phyloP scores from a whole-genome alignment of 495 filamentous ascomycete genomes.

The Oidiodendron maius region DNA sequence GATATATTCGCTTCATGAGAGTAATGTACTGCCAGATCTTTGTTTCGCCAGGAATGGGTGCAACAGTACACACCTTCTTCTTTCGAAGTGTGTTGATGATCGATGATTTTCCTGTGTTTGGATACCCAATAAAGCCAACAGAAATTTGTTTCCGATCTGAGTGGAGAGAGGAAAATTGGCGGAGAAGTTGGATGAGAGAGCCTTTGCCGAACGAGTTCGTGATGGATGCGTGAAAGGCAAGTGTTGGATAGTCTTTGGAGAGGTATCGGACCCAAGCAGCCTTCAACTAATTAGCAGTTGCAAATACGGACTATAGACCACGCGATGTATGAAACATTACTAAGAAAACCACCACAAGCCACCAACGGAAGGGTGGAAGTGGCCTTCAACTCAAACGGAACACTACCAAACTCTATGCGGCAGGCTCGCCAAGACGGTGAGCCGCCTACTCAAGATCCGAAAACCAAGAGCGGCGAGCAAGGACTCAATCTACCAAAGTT shows the following conservation, averaged over 20 bases:
- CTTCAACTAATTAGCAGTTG: constrained; percentile 39
- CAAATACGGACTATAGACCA: constrained; percentile 11
- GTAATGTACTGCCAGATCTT: constrained; percentile 99
- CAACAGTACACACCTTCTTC: constrained; percentile 89
- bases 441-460: constrained; percentile 58
- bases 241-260: constrained; percentile 82
- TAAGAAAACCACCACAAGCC: constrained; percentile 81
- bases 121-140: constrained; percentile 82
- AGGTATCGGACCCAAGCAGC: constrained; percentile 78
- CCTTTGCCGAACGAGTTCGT: constrained; percentile 90
- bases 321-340: constrained; percentile 92
- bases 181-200: constrained; percentile 67
- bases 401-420: constrained; percentile 57
- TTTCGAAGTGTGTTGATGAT: constrained; percentile 89
- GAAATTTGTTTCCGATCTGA: constrained; percentile 88
- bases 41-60: constrained; percentile 93
- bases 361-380: constrained; percentile 35
- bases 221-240: constrained; percentile 88
- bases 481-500: constrained; percentile 88
- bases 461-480: constrained; percentile 56
- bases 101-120: constrained; percentile 84
- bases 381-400: constrained; percentile 84
- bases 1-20: constrained; percentile 91
- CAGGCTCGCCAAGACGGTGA: constrained; percentile 82
- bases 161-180: constrained; percentile 93